Evolutionary conservation across 2,329 filamentous ascomycete species (phyloP).

Genomic region (Aspergillus latus): DNA sequence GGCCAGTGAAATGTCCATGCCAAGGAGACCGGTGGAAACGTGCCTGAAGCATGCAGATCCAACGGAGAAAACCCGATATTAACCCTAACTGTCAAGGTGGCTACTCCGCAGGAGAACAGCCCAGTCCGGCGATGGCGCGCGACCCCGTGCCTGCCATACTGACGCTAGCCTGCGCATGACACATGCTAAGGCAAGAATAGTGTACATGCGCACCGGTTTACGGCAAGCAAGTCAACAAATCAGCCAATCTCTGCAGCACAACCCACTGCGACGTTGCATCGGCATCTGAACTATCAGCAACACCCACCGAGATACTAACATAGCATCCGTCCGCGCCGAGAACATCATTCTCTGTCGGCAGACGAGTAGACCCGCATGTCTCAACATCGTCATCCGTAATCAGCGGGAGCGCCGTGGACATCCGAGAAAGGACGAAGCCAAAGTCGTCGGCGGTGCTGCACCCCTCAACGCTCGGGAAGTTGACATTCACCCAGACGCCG

Average conservation of each 20-base stretch:
- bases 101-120: not conserved
- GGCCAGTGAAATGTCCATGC: not conserved
- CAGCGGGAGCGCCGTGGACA: slow-evolving; percentile 49
- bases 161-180: not conserved
- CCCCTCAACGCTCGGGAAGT: slow-evolving; percentile 57
- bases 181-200: no score
- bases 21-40: slow-evolving; percentile 5
- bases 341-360: slow-evolving; percentile 62
- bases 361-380: slow-evolving; percentile 55
- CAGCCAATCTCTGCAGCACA: slow-evolving; percentile 53
- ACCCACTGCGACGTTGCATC: slow-evolving; percentile 51
- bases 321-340: slow-evolving; percentile 56
- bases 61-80: not conserved
- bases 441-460: slow-evolving; percentile 58
- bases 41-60: not conserved
- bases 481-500: slow-evolving; percentile 66
- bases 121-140: not conserved
- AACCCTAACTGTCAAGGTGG: not conserved
- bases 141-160: not conserved
- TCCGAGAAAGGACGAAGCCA: slow-evolving; percentile 63
- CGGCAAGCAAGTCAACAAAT: slow-evolving; percentile 51
- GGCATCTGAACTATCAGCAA: slow-evolving; percentile 61
- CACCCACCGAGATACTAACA: slow-evolving; percentile 63
- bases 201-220: slow-evolving; percentile 10
- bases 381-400: slow-evolving; percentile 52